phyloP scores from a whole-genome alignment of 257 asterid genomes.

The Forsythia viridissima region DNA sequence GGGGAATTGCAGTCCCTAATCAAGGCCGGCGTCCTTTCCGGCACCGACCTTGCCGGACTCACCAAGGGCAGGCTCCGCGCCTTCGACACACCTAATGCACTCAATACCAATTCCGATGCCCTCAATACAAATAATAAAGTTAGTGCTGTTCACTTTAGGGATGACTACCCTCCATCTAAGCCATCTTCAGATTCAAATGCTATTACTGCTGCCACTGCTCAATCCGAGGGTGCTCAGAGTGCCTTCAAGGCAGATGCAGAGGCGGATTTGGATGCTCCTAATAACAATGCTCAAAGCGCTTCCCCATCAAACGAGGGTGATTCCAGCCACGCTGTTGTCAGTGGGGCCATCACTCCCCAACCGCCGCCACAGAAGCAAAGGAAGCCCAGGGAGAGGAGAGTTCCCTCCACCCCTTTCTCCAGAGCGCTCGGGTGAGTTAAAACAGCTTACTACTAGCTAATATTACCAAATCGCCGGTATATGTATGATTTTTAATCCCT shows the following conservation, averaged over 20 bases:
- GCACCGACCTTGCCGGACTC: slow-evolving; percentile 67
- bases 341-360: not conserved
- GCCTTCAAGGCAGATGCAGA: slow-evolving; percentile 16
- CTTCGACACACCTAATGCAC: slow-evolving; percentile 22
- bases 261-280: not conserved
- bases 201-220: slow-evolving; percentile 10
- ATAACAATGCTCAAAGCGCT: not conserved
- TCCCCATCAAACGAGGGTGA: slow-evolving; percentile 23
- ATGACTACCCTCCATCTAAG: slow-evolving; percentile 10
- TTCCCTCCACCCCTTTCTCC: slow-evolving; percentile 88
- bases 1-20: slow-evolving; percentile 42
- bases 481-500: not conserved
- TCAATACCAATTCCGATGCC: slow-evolving; percentile 3
- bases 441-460: not conserved
- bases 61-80: slow-evolving; percentile 67
- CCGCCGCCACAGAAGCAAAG: slow-evolving; percentile 38
- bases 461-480: not conserved
- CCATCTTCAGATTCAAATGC: not conserved
- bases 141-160: slow-evolving; percentile 42
- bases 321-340: slow-evolving; percentile 11
- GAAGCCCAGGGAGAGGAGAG: slow-evolving; percentile 89
- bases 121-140: not conserved
- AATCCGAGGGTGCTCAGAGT: not conserved
- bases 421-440: slow-evolving; percentile 77
- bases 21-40: slow-evolving; percentile 62